Evolutionary conservation across 768 basidiomycete genomes (phyloP).

Genomic region (Clitopilus hobsonii): DNA sequence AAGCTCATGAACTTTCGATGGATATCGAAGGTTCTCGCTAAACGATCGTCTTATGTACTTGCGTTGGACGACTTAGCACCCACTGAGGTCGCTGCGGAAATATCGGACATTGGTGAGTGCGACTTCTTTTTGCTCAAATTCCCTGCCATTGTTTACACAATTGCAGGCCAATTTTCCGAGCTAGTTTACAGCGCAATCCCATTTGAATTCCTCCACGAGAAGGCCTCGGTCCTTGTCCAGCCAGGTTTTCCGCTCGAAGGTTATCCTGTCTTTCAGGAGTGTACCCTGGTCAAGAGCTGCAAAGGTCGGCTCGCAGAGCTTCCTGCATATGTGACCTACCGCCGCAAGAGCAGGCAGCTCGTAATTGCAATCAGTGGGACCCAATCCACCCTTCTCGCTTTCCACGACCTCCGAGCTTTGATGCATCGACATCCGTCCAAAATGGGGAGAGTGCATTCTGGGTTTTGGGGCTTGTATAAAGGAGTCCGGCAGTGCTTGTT

Average conservation of each 20-base stretch:
- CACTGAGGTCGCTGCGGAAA: constrained; percentile 28
- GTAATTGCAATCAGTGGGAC: constrained; percentile 53
- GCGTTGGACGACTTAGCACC: constrained; percentile 35
- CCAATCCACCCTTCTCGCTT: constrained; percentile 32
- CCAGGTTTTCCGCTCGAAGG: constrained; percentile 47
- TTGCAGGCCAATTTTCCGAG: constrained; percentile 52
- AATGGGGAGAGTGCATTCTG: constrained; percentile 40
- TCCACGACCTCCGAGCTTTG: constrained; percentile 41
- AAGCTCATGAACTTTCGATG: constrained; percentile 52
- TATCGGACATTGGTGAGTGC: constrained; percentile 40
- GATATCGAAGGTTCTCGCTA: constrained; percentile 44
- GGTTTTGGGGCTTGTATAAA: constrained; percentile 50
- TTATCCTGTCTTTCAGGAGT: constrained; percentile 32
- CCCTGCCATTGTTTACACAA: background rate
- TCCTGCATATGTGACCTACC: constrained; percentile 43
- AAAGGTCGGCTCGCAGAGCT: constrained; percentile 37
- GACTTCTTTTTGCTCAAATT: background rate
- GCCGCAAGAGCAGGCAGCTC: constrained; percentile 38
- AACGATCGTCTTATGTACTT: constrained; percentile 38
- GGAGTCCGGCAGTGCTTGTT: constrained; percentile 32
- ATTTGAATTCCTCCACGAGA: constrained; percentile 36
- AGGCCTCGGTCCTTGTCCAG: constrained; percentile 31
- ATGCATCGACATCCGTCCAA: constrained; percentile 34
- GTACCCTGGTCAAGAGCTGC: constrained; percentile 31
- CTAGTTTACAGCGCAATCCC: constrained; percentile 40